These are phyloP conservation scores for Puccinia hordei DNA, from an alignment of 1,284 basidiomycete genomes.

Conservation along the genomic window DNA sequence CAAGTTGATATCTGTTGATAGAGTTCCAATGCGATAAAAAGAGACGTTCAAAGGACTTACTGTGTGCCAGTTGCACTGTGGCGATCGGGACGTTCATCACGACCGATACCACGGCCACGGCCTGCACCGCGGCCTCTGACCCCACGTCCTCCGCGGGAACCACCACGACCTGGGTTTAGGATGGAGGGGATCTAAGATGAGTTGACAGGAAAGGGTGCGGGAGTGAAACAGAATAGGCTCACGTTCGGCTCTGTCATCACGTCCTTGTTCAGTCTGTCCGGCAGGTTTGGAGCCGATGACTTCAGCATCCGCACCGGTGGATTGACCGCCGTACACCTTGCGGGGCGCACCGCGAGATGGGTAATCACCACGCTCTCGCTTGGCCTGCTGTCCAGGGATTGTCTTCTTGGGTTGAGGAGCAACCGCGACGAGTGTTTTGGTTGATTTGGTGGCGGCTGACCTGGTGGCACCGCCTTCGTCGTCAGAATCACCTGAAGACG, in stretches of 20 bases:
- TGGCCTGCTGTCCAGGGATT: slow-evolving; percentile 31
- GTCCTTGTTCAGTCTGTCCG: slow-evolving; percentile 39
- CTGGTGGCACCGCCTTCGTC: slow-evolving; percentile 36
- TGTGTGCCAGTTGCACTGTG: slow-evolving; percentile 48
- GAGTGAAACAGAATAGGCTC: background rate
- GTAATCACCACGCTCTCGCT: slow-evolving; percentile 48
- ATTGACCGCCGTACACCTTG: slow-evolving; percentile 40
- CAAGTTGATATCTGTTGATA: background rate
- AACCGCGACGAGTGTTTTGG: slow-evolving; percentile 22
- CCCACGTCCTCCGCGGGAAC: slow-evolving; percentile 27
- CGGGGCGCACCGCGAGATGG: slow-evolving; percentile 44
- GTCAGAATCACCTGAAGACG: slow-evolving; percentile 42
- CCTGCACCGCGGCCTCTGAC: slow-evolving; percentile 39
- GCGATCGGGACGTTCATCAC: slow-evolving; percentile 47
- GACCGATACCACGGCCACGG: slow-evolving; percentile 39
- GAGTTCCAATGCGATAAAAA: background rate
- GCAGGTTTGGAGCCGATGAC: slow-evolving; percentile 46
- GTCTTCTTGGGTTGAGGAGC: slow-evolving; percentile 39
- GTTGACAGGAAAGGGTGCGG: background rate
- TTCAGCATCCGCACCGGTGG: slow-evolving; percentile 33
- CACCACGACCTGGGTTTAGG: slow-evolving; percentile 34
- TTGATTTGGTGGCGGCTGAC: slow-evolving; percentile 15
- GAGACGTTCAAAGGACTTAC: slow-evolving; percentile 22
- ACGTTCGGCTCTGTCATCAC: slow-evolving; percentile 48
- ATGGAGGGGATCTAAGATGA: background rate